Base-by-base conservation (phyloP, 345 rosid species). In the Lepidium sativum region DNA sequence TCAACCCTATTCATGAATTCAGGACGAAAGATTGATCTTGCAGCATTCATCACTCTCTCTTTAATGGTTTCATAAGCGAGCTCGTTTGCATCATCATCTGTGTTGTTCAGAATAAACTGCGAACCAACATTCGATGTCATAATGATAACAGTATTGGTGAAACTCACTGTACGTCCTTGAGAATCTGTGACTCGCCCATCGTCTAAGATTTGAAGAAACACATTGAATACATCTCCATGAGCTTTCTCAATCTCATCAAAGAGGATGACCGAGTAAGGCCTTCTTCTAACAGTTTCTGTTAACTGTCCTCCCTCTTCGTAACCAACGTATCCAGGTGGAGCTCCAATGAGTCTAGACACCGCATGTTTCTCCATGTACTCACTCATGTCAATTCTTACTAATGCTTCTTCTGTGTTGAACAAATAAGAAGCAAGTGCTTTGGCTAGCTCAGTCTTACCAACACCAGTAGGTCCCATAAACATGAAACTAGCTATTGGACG, bases 391-490 rank as follows among this genome's bases (percentile, higher is more conserved):
- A 95, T 91, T 50, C 97, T 76, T 9, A 95, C 99, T 32, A 88
- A 76, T 8, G 98, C 94, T 77, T 95, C 99, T 80, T 95, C 98
- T 0, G 99, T 88, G 76, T 88, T 91, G 86, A 95, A 91, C 75
- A 95, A 5, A 65, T 88, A 88, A 13, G 99, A 86, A 8, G 99
- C 98, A 18, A 95, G 83, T 54, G 96, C 86, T 81, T 95, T 91
- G 8, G 99, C 99, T 52, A 95, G 67, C 71, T 95, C 98, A 6
- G 99, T 95, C 78, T 95, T 95, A 13, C 99, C 99, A 42, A 95
- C 97, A 72, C 99, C 98, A 10, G 99, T 91, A 18, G 99, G 98
- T 31, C 99, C 99, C 99, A 95, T 95, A 70, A 95, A 88, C 99
- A 95, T 95, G 78, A 95, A 95, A 66, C 97, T 86, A 56, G 99